Base-by-base conservation (phyloP, 768 basidiomycete species). In the Lactarius vividus region DNA sequence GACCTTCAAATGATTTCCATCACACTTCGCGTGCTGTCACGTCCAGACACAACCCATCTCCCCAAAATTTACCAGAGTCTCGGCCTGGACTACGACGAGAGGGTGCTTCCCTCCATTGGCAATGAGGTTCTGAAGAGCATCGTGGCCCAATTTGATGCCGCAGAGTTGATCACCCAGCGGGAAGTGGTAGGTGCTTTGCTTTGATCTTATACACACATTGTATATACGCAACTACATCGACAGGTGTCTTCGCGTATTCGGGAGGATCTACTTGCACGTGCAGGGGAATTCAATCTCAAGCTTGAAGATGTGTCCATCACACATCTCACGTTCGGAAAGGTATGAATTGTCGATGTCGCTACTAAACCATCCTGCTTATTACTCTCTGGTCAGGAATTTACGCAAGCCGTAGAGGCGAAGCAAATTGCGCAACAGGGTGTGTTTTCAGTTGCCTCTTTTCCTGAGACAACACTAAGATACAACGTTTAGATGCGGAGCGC, bases 1-100 rank as follows among this genome's bases (percentile, higher is more conserved):
- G 95, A 99, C 76, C 80, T 99, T 78, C 96, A 98, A 78, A 98
- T 98, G 94, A 93, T 99, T 63, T 92, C 96, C 39, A 88, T 99
- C 61, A 98, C 96, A 0, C 84, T 98, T 59, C 91, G 97, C 64
- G 96, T 99, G 40, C 85, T 99, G 71, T 97, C 94, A 28, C 83
- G 96, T 59, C 97, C 97, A 20, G 95, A 98, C 78, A 85, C 89
- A 40, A 79, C 84, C 35, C 92, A 96, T 75, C 82, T 99, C 31
- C 75, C 96, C 23, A 92, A 87, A 79, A 96, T 99, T 74, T 99
- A 99, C 80, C 94, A 97, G 79, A 88, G 84, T 72, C 83, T 99
- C 63, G 97, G 97, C 54, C 76, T 92, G 77, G 97, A 98, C 76
- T 99, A 98, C 75, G 97, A 98, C 77, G 97, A 99, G 80, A 87